Evolutionary conservation across 148 eudicot genomes (phyloP).

Genomic region (Nepenthes gracilis): DNA sequence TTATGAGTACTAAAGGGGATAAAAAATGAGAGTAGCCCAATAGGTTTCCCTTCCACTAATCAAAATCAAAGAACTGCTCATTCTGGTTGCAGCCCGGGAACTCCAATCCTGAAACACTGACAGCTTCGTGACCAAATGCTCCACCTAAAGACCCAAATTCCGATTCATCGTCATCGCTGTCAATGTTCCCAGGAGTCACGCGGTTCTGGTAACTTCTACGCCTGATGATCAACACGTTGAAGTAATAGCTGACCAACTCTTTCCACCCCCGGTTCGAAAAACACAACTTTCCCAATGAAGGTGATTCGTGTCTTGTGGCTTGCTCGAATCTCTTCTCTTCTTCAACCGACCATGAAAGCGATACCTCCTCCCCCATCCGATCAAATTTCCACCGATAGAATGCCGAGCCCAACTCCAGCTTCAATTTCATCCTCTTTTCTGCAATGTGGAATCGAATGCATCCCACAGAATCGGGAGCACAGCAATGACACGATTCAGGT

Average conservation of each 20-base stretch:
- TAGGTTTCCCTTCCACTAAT: background rate
- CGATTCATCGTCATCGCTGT: constrained; percentile 78
- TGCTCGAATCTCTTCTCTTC: constrained; percentile 66
- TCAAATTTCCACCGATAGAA: constrained; percentile 63
- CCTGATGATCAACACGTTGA: constrained; percentile 47
- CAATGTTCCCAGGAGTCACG: constrained; percentile 48
- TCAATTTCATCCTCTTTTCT: constrained; percentile 52
- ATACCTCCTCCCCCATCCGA: constrained; percentile 76
- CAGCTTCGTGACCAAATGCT: constrained; percentile 38
- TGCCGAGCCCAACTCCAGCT: constrained; percentile 43
- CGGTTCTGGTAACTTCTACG: constrained; percentile 77
- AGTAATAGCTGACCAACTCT: constrained; percentile 67
- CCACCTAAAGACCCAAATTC: constrained; percentile 55
- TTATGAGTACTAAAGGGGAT: too few relatives aligned
- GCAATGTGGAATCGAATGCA: constrained; percentile 72
- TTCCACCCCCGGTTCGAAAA: constrained; percentile 46
- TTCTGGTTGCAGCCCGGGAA: constrained; percentile 29
- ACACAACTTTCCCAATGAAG: constrained; percentile 19
- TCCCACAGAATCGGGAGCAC: constrained; percentile 37
- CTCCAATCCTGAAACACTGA: constrained; percentile 18
- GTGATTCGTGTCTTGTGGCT: constrained; percentile 17
- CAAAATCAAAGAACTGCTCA: constrained; percentile 22
- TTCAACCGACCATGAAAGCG: constrained; percentile 66
- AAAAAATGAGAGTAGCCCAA: background rate
- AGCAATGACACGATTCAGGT: constrained; percentile 36